Conservation (phyloP, 2,329 filamentous ascomycete species). For the Ceratocystis huliohia region DNA sequence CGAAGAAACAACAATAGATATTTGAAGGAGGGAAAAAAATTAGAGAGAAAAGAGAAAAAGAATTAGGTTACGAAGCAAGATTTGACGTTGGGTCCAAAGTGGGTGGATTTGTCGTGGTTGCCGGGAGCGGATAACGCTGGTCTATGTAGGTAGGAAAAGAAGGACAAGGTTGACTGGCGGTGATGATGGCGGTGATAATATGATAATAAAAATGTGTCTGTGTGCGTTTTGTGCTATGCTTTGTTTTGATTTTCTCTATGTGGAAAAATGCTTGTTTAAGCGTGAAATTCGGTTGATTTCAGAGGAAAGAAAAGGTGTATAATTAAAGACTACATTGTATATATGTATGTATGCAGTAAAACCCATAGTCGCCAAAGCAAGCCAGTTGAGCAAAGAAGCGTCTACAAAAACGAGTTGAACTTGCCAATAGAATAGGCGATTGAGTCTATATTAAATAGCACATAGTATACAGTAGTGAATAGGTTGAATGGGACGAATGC, state of each 20-base stretch:
- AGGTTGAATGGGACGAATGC: background rate
- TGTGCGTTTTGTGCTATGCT: background rate
- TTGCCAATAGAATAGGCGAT: no score
- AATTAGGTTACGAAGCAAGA: constrained; percentile 16
- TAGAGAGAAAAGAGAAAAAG: background rate
- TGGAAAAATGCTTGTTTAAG: background rate
- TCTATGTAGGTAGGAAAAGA: constrained; percentile 5
- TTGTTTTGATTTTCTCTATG: background rate
- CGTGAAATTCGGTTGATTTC: background rate
- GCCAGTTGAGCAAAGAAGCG: no score
- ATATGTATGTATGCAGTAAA: no score
- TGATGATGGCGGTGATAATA: constrained; percentile 11
- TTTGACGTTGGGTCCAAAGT: constrained; percentile 19
- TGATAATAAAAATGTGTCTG: background rate
- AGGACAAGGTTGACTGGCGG: background rate
- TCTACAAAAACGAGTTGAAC: no score
- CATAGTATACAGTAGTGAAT: no score
- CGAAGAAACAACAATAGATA: background rate
- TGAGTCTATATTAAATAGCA: no score
- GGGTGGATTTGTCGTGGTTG: constrained; percentile 19
- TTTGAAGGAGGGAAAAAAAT: background rate
- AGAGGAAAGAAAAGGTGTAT: background rate
- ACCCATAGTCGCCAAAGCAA: no score
- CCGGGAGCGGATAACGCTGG: constrained; percentile 18
- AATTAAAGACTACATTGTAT: background rate